Evolutionary conservation across 225 moss, liverwort and hornwort species (phyloP).

Genomic region (Thuidium tamariscinum): DNA sequence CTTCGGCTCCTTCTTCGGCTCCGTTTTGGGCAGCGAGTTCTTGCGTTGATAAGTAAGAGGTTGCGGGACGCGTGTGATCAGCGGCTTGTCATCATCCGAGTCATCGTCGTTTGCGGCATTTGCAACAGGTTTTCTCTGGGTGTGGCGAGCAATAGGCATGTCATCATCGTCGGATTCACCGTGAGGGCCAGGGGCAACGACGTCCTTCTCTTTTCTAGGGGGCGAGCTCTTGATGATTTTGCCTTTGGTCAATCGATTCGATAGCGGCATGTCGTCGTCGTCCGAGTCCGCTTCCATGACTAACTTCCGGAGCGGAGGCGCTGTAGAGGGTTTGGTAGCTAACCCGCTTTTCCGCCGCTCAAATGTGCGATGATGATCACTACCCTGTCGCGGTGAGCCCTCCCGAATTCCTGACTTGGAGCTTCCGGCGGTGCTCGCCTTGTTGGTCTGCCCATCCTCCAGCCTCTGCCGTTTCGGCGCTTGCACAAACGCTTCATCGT

Average conservation of each 20-base stretch:
- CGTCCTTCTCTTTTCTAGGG: not conserved
- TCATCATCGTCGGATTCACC: conserved; percentile 35
- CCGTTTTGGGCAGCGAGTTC: conserved; percentile 38
- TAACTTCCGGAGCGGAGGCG: conserved; percentile 16
- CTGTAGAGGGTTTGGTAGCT: not conserved
- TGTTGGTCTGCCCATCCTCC: conserved; percentile 20
- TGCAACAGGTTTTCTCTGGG: conserved; percentile 2
- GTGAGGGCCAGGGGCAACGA: not conserved
- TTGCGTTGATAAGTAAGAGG: conserved; percentile 34
- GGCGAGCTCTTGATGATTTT: conserved; percentile 9
- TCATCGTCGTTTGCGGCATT: conserved; percentile 25
- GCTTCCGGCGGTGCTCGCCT: conserved; percentile 25
- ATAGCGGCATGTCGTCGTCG: conserved; percentile 34
- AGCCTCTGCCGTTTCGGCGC: conserved; percentile 46
- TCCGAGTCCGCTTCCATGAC: conserved; percentile 25
- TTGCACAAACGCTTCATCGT: conserved; percentile 37
- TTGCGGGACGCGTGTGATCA: conserved; percentile 12
- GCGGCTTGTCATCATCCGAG: conserved; percentile 52
- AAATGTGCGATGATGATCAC: conserved; percentile 21
- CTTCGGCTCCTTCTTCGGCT: not conserved
- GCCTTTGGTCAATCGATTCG: not conserved
- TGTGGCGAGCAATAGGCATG: conserved; percentile 20
- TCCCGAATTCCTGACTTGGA: conserved; percentile 20
- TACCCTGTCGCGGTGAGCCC: conserved; percentile 1
- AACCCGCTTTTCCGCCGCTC: conserved; percentile 32